These are phyloP conservation scores for Trametes elegans DNA, from an alignment of 768 basidiomycete genomes.

Conservation along the genomic window DNA sequence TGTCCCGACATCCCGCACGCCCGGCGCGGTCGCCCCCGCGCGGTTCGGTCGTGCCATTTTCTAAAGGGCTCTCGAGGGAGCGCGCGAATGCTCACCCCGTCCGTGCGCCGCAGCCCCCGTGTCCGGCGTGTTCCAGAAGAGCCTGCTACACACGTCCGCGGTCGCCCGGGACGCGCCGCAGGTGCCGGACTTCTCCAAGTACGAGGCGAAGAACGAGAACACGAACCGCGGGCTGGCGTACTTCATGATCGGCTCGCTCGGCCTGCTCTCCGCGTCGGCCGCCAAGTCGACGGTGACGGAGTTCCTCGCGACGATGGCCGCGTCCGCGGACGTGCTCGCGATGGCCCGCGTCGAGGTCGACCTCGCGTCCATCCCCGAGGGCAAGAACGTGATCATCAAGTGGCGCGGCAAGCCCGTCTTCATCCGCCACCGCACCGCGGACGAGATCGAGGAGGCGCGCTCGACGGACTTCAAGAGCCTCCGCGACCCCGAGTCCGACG, in stretches of 20 bases:
- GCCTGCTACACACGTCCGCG: constrained; percentile 77
- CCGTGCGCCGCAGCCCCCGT: constrained; percentile 49
- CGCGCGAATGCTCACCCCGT: too few relatives aligned
- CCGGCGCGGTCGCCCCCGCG: constrained; percentile 43
- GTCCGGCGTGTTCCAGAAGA: constrained; percentile 56
- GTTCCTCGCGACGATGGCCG: constrained; percentile 94
- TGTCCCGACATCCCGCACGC: background rate
- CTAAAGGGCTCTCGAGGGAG: too few relatives aligned
- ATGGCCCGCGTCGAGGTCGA: constrained; percentile 98
- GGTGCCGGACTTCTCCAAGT: constrained; percentile 86
- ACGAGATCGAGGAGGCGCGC: constrained; percentile 93
- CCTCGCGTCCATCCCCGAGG: constrained; percentile 86
- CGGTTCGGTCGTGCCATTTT: constrained; percentile 1
- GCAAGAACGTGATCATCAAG: constrained; percentile 96
- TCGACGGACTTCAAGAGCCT: constrained; percentile 78
- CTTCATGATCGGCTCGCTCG: constrained; percentile 89
- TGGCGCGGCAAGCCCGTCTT: constrained; percentile 99
- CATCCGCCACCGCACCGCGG: constrained; percentile 91
- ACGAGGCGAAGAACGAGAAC: constrained; percentile 65
- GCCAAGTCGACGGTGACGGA: constrained; percentile 94
- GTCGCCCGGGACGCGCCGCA: constrained; percentile 67
- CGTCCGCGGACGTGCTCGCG: constrained; percentile 96
- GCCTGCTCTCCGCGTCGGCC: constrained; percentile 89
- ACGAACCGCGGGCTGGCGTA: constrained; percentile 79
- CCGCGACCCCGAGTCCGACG: constrained; percentile 91